Evolutionary conservation across 1,139 yeast genomes (phyloP).

Genomic region (Zhuliangozyma parablackwelliae): DNA sequence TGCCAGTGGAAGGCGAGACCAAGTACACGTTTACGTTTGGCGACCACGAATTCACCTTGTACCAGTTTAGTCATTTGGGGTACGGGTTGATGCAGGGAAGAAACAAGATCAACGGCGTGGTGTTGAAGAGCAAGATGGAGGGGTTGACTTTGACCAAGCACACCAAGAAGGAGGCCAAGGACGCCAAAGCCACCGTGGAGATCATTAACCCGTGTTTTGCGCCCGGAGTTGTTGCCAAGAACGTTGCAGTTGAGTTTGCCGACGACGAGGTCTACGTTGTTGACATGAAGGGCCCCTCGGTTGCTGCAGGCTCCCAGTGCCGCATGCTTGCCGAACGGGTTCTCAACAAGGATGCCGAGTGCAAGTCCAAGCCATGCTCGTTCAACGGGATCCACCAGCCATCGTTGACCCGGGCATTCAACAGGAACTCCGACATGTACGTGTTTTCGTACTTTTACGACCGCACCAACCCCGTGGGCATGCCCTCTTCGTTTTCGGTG

Average conservation of each 20-base stretch:
- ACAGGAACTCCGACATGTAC: slow-evolving; percentile 66
- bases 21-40: slow-evolving; percentile 79
- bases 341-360: slow-evolving; percentile 75
- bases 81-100: slow-evolving; percentile 95
- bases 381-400: slow-evolving; percentile 98
- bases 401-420: slow-evolving; percentile 71
- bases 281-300: slow-evolving; percentile 67
- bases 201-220: slow-evolving; percentile 82
- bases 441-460: slow-evolving; percentile 94
- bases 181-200: slow-evolving; percentile 35
- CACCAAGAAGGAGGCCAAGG: slow-evolving; percentile 34
- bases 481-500: slow-evolving; percentile 85
- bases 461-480: slow-evolving; percentile 86
- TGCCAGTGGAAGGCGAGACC: slow-evolving; percentile 82
- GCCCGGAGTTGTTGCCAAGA: slow-evolving; percentile 55
- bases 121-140: slow-evolving; percentile 47
- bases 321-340: slow-evolving; percentile 77
- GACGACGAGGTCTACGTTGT: slow-evolving; percentile 53
- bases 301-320: slow-evolving; percentile 59
- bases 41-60: slow-evolving; percentile 71
- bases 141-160: slow-evolving; percentile 20
- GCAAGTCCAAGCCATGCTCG: slow-evolving; percentile 79
- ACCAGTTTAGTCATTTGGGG: slow-evolving; percentile 93
- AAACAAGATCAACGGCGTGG: slow-evolving; percentile 65
- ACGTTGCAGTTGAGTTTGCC: slow-evolving; percentile 53